phyloP scores from a whole-genome alignment of 2,329 filamentous ascomycete species.

The Monilinia fructicola region DNA sequence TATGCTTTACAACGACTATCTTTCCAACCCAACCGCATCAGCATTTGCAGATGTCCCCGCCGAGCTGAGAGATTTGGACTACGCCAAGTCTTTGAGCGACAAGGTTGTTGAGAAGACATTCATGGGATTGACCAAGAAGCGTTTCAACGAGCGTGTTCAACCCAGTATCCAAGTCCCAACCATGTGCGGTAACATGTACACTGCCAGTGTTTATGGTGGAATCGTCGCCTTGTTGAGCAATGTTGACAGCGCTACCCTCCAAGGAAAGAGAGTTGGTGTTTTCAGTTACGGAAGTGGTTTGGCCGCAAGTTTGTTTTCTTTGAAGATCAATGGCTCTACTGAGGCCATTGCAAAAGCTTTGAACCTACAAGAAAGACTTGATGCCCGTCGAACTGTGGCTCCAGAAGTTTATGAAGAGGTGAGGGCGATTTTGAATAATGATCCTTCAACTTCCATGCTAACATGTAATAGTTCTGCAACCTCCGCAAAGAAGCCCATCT shows the following conservation, averaged over 20 bases:
- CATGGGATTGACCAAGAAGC: constrained; percentile 81
- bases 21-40: constrained; percentile 64
- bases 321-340: constrained; percentile 71
- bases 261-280: constrained; percentile 56
- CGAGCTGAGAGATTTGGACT: constrained; percentile 75
- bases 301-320: constrained; percentile 64
- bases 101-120: constrained; percentile 86
- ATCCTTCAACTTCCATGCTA: constrained; percentile 28
- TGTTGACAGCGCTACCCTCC: constrained; percentile 55
- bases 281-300: constrained; percentile 75
- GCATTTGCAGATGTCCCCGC: constrained; percentile 73
- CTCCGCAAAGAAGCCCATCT: constrained; percentile 81
- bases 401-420: constrained; percentile 74
- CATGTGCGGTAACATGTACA: constrained; percentile 68
- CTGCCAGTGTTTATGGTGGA: constrained; percentile 58
- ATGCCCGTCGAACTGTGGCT: constrained; percentile 62
- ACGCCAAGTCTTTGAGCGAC: constrained; percentile 75
- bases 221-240: constrained; percentile 55
- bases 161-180: constrained; percentile 75
- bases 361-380: constrained; percentile 67
- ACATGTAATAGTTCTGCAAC: constrained; percentile 63
- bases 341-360: constrained; percentile 66
- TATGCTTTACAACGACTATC: constrained; percentile 83
- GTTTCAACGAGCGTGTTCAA: constrained; percentile 73
- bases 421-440: constrained; percentile 42